phyloP scores from a whole-genome alignment of 1,284 basidiomycete genomes.

The Ceratobasidium sp. region DNA sequence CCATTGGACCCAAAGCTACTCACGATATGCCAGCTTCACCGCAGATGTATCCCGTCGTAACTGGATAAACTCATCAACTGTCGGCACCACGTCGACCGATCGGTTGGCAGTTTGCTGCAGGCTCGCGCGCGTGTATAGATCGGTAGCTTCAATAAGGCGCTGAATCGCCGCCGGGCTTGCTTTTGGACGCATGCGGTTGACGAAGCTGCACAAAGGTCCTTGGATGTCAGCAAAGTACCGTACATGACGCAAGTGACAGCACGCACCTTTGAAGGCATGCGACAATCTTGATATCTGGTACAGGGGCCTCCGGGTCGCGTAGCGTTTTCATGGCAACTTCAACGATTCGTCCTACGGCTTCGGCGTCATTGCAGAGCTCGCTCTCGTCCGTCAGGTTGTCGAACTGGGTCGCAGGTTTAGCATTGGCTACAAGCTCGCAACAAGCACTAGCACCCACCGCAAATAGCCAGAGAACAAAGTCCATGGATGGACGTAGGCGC shows the following conservation, averaged over 20 bases:
- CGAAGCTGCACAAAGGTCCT: too few relatives aligned
- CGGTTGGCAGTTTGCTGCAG: constrained; percentile 52
- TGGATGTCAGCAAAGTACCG: constrained; percentile 51
- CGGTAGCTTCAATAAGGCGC: constrained; percentile 53
- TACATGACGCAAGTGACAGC: constrained; percentile 26
- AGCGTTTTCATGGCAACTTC: constrained; percentile 48
- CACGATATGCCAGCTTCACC: too few relatives aligned
- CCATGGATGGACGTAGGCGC: too few relatives aligned
- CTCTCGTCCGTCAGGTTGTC: constrained; percentile 56
- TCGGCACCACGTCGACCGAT: too few relatives aligned
- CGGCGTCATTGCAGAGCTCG: constrained; percentile 51
- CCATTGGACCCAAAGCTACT: too few relatives aligned
- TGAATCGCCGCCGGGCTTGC: constrained; percentile 48
- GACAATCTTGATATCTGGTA: constrained; percentile 52
- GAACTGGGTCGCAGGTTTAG: constrained; percentile 43
- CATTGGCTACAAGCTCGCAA: not conserved
- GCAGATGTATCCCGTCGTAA: too few relatives aligned
- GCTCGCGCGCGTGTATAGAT: constrained; percentile 53
- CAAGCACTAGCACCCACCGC: constrained; percentile 48
- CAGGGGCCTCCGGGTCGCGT: too few relatives aligned
- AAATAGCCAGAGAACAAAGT: not conserved
- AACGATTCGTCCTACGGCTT: constrained; percentile 50
- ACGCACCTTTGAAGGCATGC: constrained; percentile 53
- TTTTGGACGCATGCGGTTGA: too few relatives aligned
- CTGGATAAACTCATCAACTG: too few relatives aligned